Conservation (phyloP, 2,329 filamentous ascomycete species). For the Phyllosticta citriasiana region DNA sequence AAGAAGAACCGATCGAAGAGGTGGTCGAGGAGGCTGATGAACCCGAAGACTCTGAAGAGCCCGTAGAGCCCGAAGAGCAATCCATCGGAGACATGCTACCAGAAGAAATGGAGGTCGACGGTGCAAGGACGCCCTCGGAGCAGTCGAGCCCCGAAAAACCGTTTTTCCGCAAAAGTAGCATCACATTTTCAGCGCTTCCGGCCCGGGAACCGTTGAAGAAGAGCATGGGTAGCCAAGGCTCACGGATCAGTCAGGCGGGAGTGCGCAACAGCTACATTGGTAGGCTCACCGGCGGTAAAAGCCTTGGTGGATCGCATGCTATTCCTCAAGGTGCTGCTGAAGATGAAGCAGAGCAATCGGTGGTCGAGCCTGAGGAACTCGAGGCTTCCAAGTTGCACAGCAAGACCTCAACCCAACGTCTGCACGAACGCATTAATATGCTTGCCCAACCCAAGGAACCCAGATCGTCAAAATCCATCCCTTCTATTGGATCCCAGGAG, state of each 20-base stretch:
- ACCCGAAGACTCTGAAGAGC: not conserved
- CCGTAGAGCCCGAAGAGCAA: conserved; percentile 4
- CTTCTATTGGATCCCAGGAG: conserved; percentile 19
- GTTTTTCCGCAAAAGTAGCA: conserved; percentile 80
- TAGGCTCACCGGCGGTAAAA: conserved; percentile 60
- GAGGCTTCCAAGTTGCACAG: conserved; percentile 54
- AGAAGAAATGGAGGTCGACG: conserved; percentile 37
- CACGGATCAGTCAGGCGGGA: conserved; percentile 70
- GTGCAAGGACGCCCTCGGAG: conserved; percentile 54
- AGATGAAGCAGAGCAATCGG: conserved; percentile 35
- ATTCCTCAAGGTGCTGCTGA: conserved; percentile 15
- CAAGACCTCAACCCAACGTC: conserved; percentile 84
- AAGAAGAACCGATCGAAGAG: conserved; percentile 12
- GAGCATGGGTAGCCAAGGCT: conserved; percentile 62
- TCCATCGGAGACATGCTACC: conserved; percentile 18
- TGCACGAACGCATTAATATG: conserved; percentile 83
- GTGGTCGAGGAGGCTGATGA: conserved; percentile 10
- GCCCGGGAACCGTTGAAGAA: conserved; percentile 87
- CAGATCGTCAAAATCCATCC: conserved; percentile 32
- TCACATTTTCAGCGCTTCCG: conserved; percentile 88
- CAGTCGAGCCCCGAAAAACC: conserved; percentile 66
- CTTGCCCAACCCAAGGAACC: conserved; percentile 46
- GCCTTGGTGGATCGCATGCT: conserved; percentile 43
- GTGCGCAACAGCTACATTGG: conserved; percentile 63
- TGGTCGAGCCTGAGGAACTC: conserved; percentile 28